Evolutionary conservation across 257 asterid genomes (phyloP), one percentile per base, ranked within the genome.

Genomic region (Solanum ossicruentum): DNA sequence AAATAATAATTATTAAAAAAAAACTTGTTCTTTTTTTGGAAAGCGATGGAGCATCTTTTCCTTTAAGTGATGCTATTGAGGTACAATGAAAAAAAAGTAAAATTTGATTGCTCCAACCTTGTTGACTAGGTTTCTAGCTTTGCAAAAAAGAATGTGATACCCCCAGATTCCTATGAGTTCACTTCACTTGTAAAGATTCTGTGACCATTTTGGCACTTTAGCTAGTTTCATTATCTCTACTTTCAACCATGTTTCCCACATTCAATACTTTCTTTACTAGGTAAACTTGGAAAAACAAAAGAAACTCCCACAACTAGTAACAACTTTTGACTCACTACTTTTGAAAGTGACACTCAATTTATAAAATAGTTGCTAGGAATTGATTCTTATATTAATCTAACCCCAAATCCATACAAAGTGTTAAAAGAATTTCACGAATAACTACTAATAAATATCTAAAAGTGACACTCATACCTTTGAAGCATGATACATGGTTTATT

Each of bases 61-160:
- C 49, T 26, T 52, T 26, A 77, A 69, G 7, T 12, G 61, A 75
- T 75, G 45, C 61, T 49, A 49, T 49, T 75, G 21, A 75, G 32
- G 82, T 75, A 75, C 43, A 51, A 17, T 75, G 45, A 75, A 49
- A 75, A 49, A 45, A 20, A 26, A 52, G 49, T 26, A 26, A 26
- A 39, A 49, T 70, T 12, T 18, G 36, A 70, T 85, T 45, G 32
- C 56, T 57, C 69, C 63, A 61, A 55, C 45, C 28, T 39, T 80
- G 61, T 79, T 84, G 56, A 18, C 80, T 17, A 67, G 83, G 43
- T 57, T 84, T 80, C 52, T 51, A 47, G 84, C 26, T 16, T 21
- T 77, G 79, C 82, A 43, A 61, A 79, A 79, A 49, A 36, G 84
- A 87, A 87, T 61, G 54, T 47, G 87, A 84, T 84, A 78, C 87